These are phyloP conservation scores for Datura wrightii DNA, from an alignment of 257 asterid species.

Conservation along the genomic window DNA sequence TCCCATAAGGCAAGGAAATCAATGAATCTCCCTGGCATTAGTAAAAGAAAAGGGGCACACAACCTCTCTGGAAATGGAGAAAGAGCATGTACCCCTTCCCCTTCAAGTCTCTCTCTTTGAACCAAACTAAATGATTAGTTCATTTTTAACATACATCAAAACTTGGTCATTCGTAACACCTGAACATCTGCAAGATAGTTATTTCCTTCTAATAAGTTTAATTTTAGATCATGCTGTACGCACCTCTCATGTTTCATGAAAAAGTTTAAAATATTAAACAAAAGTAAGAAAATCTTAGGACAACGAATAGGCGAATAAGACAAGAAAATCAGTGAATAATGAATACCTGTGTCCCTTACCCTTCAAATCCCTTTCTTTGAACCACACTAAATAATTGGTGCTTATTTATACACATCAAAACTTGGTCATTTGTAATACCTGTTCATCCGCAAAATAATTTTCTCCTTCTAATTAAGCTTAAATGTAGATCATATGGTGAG, in stretches of 20 bases:
- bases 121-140: neutral
- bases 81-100: neutral
- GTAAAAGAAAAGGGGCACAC: neutral
- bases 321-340: neutral
- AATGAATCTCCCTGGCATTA: neutral
- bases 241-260: neutral
- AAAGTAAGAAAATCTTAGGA: constrained; percentile 4
- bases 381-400: neutral
- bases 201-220: neutral
- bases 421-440: neutral
- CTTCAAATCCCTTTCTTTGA: neutral
- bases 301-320: neutral
- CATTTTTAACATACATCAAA: neutral
- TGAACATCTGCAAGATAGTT: neutral
- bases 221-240: neutral
- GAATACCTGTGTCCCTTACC: neutral
- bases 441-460: neutral
- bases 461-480: constrained; percentile 13
- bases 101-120: neutral
- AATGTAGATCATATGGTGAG: constrained; percentile 13
- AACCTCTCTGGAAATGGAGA: constrained; percentile 5
- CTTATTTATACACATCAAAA: neutral
- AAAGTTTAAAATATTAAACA: neutral
- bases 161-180: neutral
- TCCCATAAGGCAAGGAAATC: neutral